phyloP scores from a whole-genome alignment of 768 basidiomycete species.

The Phaffia australis region DNA sequence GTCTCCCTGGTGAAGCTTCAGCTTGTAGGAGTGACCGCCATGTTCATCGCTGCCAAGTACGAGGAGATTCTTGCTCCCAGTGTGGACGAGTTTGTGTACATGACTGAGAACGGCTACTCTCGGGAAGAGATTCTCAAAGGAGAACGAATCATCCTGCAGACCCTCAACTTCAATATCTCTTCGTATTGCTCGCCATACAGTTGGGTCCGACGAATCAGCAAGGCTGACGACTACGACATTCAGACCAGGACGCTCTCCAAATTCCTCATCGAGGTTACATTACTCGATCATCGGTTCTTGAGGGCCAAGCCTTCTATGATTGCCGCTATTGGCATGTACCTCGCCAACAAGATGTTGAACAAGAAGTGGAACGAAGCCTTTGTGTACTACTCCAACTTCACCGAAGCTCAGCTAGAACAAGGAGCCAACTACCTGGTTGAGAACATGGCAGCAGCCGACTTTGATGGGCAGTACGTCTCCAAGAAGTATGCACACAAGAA shows the following conservation, averaged over 20 bases:
- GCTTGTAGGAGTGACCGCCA: conserved; percentile 93
- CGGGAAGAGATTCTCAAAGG: conserved; percentile 97
- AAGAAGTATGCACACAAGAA: conserved; percentile 97
- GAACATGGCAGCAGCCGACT: conserved; percentile 66
- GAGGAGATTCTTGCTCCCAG: conserved; percentile 93
- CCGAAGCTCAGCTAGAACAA: conserved; percentile 70
- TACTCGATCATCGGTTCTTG: conserved; percentile 85
- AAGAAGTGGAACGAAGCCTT: conserved; percentile 90
- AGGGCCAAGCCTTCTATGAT: conserved; percentile 84
- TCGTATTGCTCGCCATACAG: conserved; percentile 98
- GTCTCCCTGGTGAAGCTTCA: conserved; percentile 84
- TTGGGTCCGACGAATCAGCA: conserved; percentile 97
- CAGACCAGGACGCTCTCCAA: conserved; percentile 96
- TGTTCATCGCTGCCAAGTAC: conserved; percentile 98
- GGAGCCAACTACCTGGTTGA: conserved; percentile 75
- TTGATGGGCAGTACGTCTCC: conserved; percentile 75
- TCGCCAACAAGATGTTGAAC: conserved; percentile 81
- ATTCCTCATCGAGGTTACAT: conserved; percentile 90
- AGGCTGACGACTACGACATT: conserved; percentile 96
- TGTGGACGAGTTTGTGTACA: conserved; percentile 95
- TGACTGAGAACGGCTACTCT: conserved; percentile 89
- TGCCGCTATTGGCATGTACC: conserved; percentile 96
- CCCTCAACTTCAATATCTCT: conserved; percentile 87
- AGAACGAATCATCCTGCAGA: conserved; percentile 81
- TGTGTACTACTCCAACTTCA: conserved; percentile 83